phyloP scores from a whole-genome alignment of 2,329 filamentous ascomycete species.

The Cladosporium sp. region DNA sequence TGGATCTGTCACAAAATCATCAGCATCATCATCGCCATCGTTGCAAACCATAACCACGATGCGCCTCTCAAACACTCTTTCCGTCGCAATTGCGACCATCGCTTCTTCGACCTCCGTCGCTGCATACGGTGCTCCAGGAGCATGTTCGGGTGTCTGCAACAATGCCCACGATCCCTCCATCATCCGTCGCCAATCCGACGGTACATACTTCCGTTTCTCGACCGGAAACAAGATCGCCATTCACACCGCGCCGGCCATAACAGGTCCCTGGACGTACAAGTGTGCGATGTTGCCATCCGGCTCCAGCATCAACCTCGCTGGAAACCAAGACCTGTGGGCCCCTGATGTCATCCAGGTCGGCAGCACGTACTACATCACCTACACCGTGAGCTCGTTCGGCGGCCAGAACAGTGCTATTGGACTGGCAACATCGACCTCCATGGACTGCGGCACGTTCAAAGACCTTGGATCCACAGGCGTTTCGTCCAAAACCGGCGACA shows the following conservation, averaged over 20 bases:
- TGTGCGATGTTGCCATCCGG: slow-evolving; percentile 45
- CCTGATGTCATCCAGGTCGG: slow-evolving; percentile 60
- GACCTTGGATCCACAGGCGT: slow-evolving; percentile 59
- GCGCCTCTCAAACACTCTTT: background rate
- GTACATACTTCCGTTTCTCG: slow-evolving; percentile 51
- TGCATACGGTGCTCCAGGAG: slow-evolving; percentile 37
- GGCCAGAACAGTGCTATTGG: slow-evolving; percentile 61
- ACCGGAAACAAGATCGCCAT: slow-evolving; percentile 48
- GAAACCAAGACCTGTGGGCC: slow-evolving; percentile 53
- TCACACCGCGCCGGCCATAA: slow-evolving; percentile 44
- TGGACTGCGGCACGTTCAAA: slow-evolving; percentile 56
- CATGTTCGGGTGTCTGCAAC: slow-evolving; percentile 39
- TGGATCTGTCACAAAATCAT: background rate
- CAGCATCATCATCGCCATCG: background rate
- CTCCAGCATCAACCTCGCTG: slow-evolving; percentile 39
- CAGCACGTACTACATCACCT: slow-evolving; percentile 61
- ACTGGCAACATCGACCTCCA: slow-evolving; percentile 45
- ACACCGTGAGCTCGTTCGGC: slow-evolving; percentile 61
- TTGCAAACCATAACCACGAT: background rate
- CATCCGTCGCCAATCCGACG: slow-evolving; percentile 44
- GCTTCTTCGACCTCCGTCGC: slow-evolving; percentile 13
- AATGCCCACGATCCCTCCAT: slow-evolving; percentile 49
- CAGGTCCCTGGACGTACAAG: slow-evolving; percentile 49
- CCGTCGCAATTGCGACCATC: background rate
- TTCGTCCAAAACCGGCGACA: slow-evolving; percentile 32